phyloP scores from a whole-genome alignment of 1,284 basidiomycete species.

The Cutaneotrichosporon cyanovorans region DNA sequence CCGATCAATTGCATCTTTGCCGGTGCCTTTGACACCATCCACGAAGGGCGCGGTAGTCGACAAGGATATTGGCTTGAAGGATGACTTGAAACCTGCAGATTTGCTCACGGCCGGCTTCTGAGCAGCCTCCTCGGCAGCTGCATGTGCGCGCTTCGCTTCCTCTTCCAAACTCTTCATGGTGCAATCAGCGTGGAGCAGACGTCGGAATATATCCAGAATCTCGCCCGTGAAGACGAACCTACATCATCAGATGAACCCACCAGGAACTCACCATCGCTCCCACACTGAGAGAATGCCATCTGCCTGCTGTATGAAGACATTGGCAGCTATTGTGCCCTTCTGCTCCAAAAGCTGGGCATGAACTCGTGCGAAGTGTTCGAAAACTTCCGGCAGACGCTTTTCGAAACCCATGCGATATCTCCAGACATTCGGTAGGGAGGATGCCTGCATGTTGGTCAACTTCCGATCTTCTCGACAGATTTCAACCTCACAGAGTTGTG shows the following conservation, averaged over 20 bases:
- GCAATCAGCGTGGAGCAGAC: slow-evolving; percentile 59
- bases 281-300: slow-evolving; percentile 78
- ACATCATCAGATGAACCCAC: slow-evolving; percentile 5
- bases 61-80: slow-evolving; percentile 27
- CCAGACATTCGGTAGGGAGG: slow-evolving; percentile 56
- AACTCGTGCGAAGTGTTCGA: slow-evolving; percentile 86
- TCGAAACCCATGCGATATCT: slow-evolving; percentile 90
- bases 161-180: slow-evolving; percentile 1
- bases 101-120: slow-evolving; percentile 50
- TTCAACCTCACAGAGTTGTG: slow-evolving; percentile 67
- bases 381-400: slow-evolving; percentile 72
- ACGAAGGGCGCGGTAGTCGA: not conserved
- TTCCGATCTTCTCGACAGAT: too few species aligned
- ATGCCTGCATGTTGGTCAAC: slow-evolving; percentile 23
- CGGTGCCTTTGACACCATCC: not conserved
- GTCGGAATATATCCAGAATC: slow-evolving; percentile 63
- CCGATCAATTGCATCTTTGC: slow-evolving; percentile 42
- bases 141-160: not conserved
- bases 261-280: slow-evolving; percentile 66
- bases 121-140: not conserved
- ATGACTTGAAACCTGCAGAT: slow-evolving; percentile 55
- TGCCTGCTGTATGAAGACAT: slow-evolving; percentile 86
- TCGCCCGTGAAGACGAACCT: slow-evolving; percentile 81
- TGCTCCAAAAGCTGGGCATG: slow-evolving; percentile 66
- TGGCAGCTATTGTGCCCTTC: slow-evolving; percentile 83